A percentile compares a stretch with the other conserved stretches of the same genome.
Evolutionary conservation across 2,329 filamentous ascomycete genomes (phyloP).

Genomic region (Aspergillus aculeatinus): DNA sequence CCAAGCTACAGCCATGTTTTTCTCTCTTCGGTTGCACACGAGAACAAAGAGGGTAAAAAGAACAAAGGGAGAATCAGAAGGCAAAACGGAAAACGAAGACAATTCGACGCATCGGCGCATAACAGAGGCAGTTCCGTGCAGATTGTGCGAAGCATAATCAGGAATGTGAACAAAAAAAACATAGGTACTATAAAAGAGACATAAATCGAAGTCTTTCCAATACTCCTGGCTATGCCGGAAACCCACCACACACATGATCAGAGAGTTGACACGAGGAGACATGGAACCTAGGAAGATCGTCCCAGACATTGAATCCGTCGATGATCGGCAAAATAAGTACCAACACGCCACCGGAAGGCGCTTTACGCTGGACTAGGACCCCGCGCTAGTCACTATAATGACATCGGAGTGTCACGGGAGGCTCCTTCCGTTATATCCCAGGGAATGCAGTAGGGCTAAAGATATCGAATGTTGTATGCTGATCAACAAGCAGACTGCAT

Average conservation of each 20-base stretch:
- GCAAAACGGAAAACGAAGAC: constrained; percentile 4
- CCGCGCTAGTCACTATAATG: constrained; percentile 6
- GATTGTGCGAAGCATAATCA: constrained; percentile 15
- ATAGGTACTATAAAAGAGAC: constrained; percentile 19
- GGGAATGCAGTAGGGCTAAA: neutral
- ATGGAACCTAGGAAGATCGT: constrained; percentile 10
- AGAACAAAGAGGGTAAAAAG: constrained; percentile 3
- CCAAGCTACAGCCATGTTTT: constrained; percentile 24
- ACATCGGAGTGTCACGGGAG: constrained; percentile 7
- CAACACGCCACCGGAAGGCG: neutral
- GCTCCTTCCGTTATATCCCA: neutral
- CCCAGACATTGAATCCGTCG: constrained; percentile 5
- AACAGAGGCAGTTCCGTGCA: constrained; percentile 14
- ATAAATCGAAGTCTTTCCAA: constrained; percentile 30
- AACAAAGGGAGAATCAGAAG: constrained; percentile 5
- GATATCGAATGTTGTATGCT: neutral
- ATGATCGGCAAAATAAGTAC: constrained; percentile 5
- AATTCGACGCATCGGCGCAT: constrained; percentile 9
- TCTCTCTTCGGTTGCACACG: constrained; percentile 9
- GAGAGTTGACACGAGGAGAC: constrained; percentile 12
- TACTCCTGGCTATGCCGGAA: constrained; percentile 35
- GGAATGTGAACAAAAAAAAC: constrained; percentile 13
- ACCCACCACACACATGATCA: constrained; percentile 17
- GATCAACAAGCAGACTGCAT: constrained; percentile 1
- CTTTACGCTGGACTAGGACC: neutral